Evolutionary conservation across 2,329 filamentous ascomycete genomes (phyloP), one percentile per base, ranked within the genome.

Genomic region (Pestalotiopsis sp.): DNA sequence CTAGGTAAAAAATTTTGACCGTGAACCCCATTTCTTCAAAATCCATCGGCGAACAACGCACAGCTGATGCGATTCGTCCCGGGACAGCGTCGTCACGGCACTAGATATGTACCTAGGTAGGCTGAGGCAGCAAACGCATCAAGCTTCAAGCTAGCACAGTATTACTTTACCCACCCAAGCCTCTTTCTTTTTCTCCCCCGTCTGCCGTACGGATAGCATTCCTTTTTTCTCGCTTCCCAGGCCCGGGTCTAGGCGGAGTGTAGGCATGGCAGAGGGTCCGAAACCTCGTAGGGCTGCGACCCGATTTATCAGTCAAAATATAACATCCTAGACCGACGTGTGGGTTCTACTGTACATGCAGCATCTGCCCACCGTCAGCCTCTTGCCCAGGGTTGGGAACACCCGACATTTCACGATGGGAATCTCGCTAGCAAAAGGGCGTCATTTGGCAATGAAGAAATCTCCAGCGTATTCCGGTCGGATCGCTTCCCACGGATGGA

Each of bases 251-350:
- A 4, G 41, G 41, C 56, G n/a, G 56, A 59, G 31, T 9, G 31
- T 36, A 36, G 31, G 31, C 31, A 36, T 36, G 31, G 31, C 31
- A 36, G 27, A 23, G 56, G 20, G 20, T 23, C 38, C 39, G 39
- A n/a, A 65, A 39, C 63, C 41, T 39, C 63, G 49, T 65, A 65
- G 27, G 63, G 63, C 63, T 65, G 63, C 41, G 38, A 27, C 39
- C 58, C 27, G 27, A 60, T 60, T 17, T 60, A 27, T 17, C 58
- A 27, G 58, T 60, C 58, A 60, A 60, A 60, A 60, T 36, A 23
- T 25, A 23, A 27, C 20, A 27, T 60, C 23, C 20, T 60, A 25
- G 58, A 60, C 31, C 31, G 31, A 7, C 6, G 31, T 60, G 23
- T 17, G 23, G 27, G 36, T 27, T 27, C 23, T 23, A 7, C 14